Evolutionary conservation across 805 yeast species (phyloP).

Genomic region (Cyberlindnera amylophila): DNA sequence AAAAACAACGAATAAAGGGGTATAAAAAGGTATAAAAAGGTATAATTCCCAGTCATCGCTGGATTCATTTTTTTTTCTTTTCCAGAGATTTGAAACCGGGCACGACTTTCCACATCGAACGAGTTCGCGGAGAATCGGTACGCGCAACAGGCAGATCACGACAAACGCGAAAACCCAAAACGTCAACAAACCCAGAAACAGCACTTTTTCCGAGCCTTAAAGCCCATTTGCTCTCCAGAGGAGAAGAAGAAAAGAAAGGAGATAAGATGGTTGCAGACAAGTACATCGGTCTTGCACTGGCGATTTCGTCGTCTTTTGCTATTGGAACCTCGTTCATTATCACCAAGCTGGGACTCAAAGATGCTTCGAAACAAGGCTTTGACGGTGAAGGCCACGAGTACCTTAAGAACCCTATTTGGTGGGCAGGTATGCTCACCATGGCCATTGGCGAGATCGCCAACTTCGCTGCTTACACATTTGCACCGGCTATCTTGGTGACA

Average conservation of each 20-base stretch:
- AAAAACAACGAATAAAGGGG: not conserved
- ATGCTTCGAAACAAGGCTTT: slow-evolving; percentile 61
- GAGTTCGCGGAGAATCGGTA: slow-evolving; percentile 1
- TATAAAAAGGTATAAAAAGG: not conserved
- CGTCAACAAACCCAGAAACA: slow-evolving; percentile 7
- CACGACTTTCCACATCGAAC: too few relatives aligned
- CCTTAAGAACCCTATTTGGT: slow-evolving; percentile 84
- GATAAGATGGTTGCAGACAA: slow-evolving; percentile 57
- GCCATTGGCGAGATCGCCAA: slow-evolving; percentile 89
- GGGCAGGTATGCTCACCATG: slow-evolving; percentile 90
- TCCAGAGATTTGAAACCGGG: not conserved
- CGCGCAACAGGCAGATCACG: not conserved
- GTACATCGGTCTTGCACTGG: slow-evolving; percentile 83
- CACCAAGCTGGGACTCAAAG: slow-evolving; percentile 80
- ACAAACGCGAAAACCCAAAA: slow-evolving; percentile 1
- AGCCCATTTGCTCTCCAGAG: too few relatives aligned
- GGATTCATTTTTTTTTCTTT: slow-evolving; percentile 1
- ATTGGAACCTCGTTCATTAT: slow-evolving; percentile 88
- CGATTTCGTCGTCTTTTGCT: slow-evolving; percentile 82
- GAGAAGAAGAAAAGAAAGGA: too few relatives aligned
- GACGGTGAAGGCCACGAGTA: slow-evolving; percentile 75
- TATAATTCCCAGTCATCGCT: too few relatives aligned
- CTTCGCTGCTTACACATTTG: slow-evolving; percentile 93
- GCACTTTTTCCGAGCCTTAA: too few relatives aligned
- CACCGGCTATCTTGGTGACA: slow-evolving; percentile 89